Conservation (phyloP, 805 yeast species). For the Suhomyces emberorum region DNA sequence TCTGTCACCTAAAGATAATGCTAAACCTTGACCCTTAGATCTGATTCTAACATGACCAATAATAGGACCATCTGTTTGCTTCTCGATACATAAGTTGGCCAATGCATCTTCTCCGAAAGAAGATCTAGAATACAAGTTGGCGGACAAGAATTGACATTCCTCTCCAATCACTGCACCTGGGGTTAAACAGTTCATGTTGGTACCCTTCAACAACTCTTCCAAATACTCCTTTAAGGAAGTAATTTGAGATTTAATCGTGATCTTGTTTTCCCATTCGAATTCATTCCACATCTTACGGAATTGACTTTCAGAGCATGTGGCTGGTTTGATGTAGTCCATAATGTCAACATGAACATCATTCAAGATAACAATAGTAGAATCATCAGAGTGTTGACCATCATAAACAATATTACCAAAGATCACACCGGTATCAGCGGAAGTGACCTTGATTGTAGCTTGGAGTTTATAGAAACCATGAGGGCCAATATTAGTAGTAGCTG, state of each 20-base stretch:
- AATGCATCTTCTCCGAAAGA: constrained; percentile 97
- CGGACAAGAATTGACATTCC: constrained; percentile 88
- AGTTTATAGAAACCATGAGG: constrained; percentile 96
- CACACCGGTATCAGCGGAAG: constrained; percentile 97
- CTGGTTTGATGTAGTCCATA: constrained; percentile 96
- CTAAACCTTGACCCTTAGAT: constrained; percentile 96
- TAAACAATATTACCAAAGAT: constrained; percentile 95
- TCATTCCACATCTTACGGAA: constrained; percentile 99
- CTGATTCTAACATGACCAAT: constrained; percentile 95
- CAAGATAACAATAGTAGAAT: constrained; percentile 83
- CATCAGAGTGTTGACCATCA: constrained; percentile 92
- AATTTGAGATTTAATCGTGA: constrained; percentile 73
- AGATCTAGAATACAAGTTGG: constrained; percentile 87
- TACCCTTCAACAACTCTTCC: constrained; percentile 69
- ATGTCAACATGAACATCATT: constrained; percentile 95
- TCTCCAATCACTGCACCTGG: constrained; percentile 88
- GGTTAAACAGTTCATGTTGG: constrained; percentile 92
- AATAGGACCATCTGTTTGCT: constrained; percentile 66
- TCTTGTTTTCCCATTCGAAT: constrained; percentile 99
- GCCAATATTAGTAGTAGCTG: constrained; percentile 84
- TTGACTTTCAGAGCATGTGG: constrained; percentile 79
- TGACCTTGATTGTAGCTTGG: constrained; percentile 86
- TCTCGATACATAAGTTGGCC: constrained; percentile 92
- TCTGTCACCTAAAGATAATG: constrained; percentile 89
- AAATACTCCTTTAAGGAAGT: constrained; percentile 71